phyloP scores from a whole-genome alignment of 805 yeast species.

The Scheffersomyces spartinae region DNA sequence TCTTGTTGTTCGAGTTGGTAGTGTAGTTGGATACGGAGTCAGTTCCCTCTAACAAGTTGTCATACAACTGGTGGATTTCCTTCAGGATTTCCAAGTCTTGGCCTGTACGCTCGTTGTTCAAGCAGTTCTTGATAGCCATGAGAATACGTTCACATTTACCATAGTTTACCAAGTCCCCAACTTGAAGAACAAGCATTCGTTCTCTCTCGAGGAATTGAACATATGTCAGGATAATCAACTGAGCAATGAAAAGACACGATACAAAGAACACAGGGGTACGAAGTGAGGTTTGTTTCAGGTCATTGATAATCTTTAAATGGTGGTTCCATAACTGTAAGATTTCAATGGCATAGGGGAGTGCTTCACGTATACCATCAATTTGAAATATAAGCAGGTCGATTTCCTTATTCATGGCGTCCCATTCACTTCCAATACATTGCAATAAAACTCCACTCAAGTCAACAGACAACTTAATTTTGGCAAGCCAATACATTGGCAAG shows the following conservation, averaged over 20 bases:
- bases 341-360: slow-evolving; percentile 44
- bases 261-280: slow-evolving; percentile 70
- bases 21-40: too few relatives aligned
- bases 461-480: slow-evolving; percentile 55
- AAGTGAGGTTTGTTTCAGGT: slow-evolving; percentile 55
- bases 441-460: slow-evolving; percentile 50
- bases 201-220: too few relatives aligned
- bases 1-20: too few relatives aligned
- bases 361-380: slow-evolving; percentile 54
- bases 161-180: too few relatives aligned
- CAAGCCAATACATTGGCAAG: slow-evolving; percentile 54
- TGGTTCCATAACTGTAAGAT: slow-evolving; percentile 63
- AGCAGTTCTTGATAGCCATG: too few relatives aligned
- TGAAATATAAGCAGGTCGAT: slow-evolving; percentile 38
- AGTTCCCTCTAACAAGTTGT: too few relatives aligned
- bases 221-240: slow-evolving; percentile 46
- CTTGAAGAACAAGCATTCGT: too few relatives aligned
- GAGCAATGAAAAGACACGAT: slow-evolving; percentile 55
- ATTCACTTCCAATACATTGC: slow-evolving; percentile 53
- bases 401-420: slow-evolving; percentile 51
- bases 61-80: too few relatives aligned
- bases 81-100: too few relatives aligned
- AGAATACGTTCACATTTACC: too few relatives aligned
- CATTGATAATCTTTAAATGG: slow-evolving; percentile 51
- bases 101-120: too few relatives aligned